Conservation (phyloP, 192 early-diverging fungal species). For the Rhizophagus clarus region DNA sequence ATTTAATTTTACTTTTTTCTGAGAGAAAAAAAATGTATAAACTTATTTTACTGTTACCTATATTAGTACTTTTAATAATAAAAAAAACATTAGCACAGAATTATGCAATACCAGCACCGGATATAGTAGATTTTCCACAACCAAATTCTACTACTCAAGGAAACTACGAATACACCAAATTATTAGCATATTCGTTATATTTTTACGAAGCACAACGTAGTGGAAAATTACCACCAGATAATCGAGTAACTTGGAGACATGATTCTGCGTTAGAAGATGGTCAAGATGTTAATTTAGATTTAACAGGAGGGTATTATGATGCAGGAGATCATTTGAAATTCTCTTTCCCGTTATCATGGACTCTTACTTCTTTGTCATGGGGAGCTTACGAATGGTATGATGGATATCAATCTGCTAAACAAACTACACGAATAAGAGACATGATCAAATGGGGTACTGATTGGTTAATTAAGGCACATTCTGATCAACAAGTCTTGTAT, state of each 20-base stretch:
- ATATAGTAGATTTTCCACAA: not conserved
- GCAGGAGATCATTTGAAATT: conserved; percentile 65
- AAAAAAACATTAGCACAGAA: not conserved
- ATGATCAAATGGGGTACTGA: conserved; percentile 64
- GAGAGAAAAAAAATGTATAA: not conserved
- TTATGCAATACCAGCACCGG: not conserved
- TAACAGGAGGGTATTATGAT: conserved; percentile 51
- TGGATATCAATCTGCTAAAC: conserved; percentile 51
- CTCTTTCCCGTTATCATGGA: conserved; percentile 58
- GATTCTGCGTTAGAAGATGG: conserved; percentile 50
- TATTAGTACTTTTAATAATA: not conserved
- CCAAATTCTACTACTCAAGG: not conserved
- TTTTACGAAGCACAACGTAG: conserved; percentile 62
- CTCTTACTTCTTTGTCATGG: conserved; percentile 52
- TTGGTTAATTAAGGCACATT: conserved; percentile 63
- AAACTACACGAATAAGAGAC: conserved; percentile 46
- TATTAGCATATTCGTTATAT: conserved; percentile 49
- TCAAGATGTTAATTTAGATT: conserved; percentile 41
- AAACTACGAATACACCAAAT: conserved; percentile 9
- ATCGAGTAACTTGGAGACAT: conserved; percentile 51
- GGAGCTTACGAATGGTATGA: conserved; percentile 59
- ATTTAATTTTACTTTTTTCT: not conserved
- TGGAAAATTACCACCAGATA: conserved; percentile 51
- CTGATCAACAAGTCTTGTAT: conserved; percentile 50
- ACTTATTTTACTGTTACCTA: not conserved